Conservation (phyloP, 495 filamentous ascomycete species). For the Oidiodendron maius region DNA sequence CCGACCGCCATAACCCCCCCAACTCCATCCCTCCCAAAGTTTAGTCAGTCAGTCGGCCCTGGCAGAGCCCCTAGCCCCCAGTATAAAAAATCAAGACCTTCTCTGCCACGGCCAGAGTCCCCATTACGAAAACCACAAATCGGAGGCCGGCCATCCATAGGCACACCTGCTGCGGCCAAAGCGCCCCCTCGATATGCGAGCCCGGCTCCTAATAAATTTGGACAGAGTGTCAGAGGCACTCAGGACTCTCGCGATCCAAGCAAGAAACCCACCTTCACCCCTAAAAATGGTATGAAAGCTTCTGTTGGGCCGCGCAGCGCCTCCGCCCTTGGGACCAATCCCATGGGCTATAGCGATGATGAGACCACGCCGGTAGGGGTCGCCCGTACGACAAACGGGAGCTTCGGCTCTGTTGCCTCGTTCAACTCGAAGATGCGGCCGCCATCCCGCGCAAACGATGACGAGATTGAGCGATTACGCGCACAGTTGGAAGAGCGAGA, state of each 20-base stretch:
- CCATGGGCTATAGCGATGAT: constrained; percentile 39
- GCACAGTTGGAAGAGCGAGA: constrained; percentile 78
- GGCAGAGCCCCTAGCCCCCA: constrained; percentile 63
- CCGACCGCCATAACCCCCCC: constrained; percentile 55
- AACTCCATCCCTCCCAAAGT: constrained; percentile 58
- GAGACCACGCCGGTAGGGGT: constrained; percentile 53
- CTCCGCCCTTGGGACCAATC: constrained; percentile 41
- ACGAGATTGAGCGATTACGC: constrained; percentile 61
- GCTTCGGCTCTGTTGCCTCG: constrained; percentile 38
- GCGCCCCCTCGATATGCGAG: constrained; percentile 48
- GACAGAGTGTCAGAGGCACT: constrained; percentile 53
- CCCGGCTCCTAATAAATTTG: constrained; percentile 61
- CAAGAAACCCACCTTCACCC: constrained; percentile 33
- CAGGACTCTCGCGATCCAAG: constrained; percentile 53
- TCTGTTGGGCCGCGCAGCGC: constrained; percentile 48
- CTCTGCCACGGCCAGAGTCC: constrained; percentile 80
- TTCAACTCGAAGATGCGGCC: constrained; percentile 43
- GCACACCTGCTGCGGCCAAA: constrained; percentile 43
- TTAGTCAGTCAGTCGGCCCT: constrained; percentile 82
- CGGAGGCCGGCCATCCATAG: constrained; percentile 42
- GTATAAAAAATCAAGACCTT: constrained; percentile 66
- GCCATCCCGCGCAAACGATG: constrained; percentile 44
- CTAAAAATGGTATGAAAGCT: constrained; percentile 38
- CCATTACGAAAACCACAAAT: constrained; percentile 56
- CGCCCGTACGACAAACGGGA: constrained; percentile 44